Evolutionary conservation across 169 alveolate species (phyloP), one percentile per base, ranked within the genome.

Genomic region (Plasmodium relictum): DNA sequence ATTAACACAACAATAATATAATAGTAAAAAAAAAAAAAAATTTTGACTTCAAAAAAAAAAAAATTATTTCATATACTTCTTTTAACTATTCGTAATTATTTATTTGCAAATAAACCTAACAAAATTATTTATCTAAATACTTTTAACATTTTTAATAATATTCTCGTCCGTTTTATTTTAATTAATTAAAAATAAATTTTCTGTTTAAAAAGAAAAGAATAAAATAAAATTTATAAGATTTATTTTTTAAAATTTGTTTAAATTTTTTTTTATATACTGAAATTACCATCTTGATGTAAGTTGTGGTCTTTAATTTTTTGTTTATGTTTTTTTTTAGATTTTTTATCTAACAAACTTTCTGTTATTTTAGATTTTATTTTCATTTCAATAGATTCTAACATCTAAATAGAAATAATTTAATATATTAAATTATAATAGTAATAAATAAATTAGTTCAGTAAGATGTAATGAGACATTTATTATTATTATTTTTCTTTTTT

Each of bases 161-260:
- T 12, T 5, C 14, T 14, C 42, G 6, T 56, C 54, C 20, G 24
- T 26, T 20, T 63, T 52, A 20, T 59, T 74, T 58, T 42, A 74
- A 58, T 50, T 74, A 74, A 74, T 74, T 63, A 74, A 74, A 18
- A 31, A 74, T 44, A 74, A 58, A 61, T 74, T 59, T 61, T 74
- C 88, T 74, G 20, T 31, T 22, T 14, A 70, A 70, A 58, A 42
- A 16, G 39, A 4, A 58, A 58, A 24, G 7, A 37, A 31, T 37
- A 10, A 52, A 73, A 73, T 31, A 52, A 73, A 22, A 71, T 10
- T 18, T 68, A 3, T 0, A 39, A 31, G 22, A 7, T 54, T 37
- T 54, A 31, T 31, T 31, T 31, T 31, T 31, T 39, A 58, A 1
- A 66, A 18, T 59, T 5, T 18, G 16, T 20, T 63, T 12, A 14